A percentile compares a stretch with the other conserved stretches of the same genome.
Evolutionary conservation across 2,329 filamentous ascomycete genomes (phyloP).

Genomic region (Exophiala oligosperma): DNA sequence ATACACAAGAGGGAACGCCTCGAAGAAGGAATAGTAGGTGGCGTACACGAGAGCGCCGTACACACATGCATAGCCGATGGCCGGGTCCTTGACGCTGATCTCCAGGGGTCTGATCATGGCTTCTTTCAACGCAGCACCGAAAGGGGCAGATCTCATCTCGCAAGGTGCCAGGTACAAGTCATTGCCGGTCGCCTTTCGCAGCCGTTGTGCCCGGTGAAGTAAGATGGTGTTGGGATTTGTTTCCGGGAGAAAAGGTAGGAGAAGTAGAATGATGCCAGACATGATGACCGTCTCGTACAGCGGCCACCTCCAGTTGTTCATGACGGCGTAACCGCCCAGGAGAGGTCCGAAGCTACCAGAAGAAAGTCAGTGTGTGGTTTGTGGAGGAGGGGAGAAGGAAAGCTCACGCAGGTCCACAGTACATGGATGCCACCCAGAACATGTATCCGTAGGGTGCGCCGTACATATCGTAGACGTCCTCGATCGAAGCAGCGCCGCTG

Average conservation of each 20-base stretch:
- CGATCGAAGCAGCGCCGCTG: conserved; percentile 51
- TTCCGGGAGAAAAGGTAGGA: conserved; percentile 66
- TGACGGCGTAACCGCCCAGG: conserved; percentile 60
- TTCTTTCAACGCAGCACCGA: conserved; percentile 46
- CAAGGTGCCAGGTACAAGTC: conserved; percentile 40
- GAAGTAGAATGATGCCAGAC: conserved; percentile 55
- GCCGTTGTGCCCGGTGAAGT: conserved; percentile 58
- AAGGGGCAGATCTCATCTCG: conserved; percentile 59
- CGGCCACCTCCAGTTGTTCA: conserved; percentile 60
- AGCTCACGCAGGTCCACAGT: conserved; percentile 29
- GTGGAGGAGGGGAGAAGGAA: too few species aligned
- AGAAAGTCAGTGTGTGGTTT: too few species aligned
- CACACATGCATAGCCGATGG: conserved; percentile 61
- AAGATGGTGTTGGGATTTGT: conserved; percentile 62
- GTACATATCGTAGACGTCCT: conserved; percentile 53
- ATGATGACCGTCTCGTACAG: conserved; percentile 62
- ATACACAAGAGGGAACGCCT: conserved; percentile 67
- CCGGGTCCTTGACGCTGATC: conserved; percentile 56
- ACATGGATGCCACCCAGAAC: conserved; percentile 53
- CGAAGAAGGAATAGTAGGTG: conserved; percentile 57
- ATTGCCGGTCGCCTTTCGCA: conserved; percentile 60
- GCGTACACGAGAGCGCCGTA: conserved; percentile 61
- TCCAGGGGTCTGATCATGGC: conserved; percentile 19
- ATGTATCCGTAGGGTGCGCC: conserved; percentile 60
- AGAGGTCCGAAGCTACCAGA: conserved; percentile 39